phyloP scores from a whole-genome alignment of 2,329 filamentous ascomycete species.

The Trichoderma arundinaceum region DNA sequence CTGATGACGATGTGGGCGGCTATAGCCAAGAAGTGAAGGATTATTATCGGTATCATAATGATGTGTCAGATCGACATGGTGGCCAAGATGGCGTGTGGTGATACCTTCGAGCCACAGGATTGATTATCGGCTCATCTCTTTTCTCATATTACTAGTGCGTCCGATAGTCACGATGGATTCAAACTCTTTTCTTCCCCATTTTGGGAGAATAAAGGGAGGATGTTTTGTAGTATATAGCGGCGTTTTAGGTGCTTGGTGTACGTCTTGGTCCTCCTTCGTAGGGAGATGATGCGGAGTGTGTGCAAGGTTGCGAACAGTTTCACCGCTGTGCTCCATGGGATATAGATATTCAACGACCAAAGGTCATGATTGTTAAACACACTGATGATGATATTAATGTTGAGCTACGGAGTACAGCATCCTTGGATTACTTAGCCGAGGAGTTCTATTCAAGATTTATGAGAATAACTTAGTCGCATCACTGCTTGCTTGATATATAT shows the following conservation, averaged over 20 bases:
- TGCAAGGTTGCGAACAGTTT: conserved; percentile 16
- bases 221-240: conserved; percentile 45
- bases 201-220: conserved; percentile 31
- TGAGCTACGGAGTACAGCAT: not conserved
- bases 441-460: not conserved
- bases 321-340: not conserved
- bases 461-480: not conserved
- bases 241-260: conserved; percentile 43
- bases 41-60: conserved; percentile 49
- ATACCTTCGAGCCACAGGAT: conserved; percentile 33
- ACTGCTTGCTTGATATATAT: too few species aligned
- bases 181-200: not conserved
- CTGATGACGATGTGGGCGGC: conserved; percentile 47
- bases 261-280: not conserved
- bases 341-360: not conserved
- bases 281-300: conserved; percentile 28
- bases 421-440: not conserved
- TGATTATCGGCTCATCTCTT: not conserved
- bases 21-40: conserved; percentile 50
- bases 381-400: not conserved
- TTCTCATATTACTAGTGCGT: not conserved
- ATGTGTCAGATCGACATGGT: conserved; percentile 42
- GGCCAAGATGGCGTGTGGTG: conserved; percentile 54
- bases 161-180: not conserved
- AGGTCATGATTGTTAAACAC: not conserved